Evolutionary conservation across 2,329 filamentous ascomycete species (phyloP), one percentile per base, ranked within the genome.

Genomic region (Sporothrix pseudoabietina): DNA sequence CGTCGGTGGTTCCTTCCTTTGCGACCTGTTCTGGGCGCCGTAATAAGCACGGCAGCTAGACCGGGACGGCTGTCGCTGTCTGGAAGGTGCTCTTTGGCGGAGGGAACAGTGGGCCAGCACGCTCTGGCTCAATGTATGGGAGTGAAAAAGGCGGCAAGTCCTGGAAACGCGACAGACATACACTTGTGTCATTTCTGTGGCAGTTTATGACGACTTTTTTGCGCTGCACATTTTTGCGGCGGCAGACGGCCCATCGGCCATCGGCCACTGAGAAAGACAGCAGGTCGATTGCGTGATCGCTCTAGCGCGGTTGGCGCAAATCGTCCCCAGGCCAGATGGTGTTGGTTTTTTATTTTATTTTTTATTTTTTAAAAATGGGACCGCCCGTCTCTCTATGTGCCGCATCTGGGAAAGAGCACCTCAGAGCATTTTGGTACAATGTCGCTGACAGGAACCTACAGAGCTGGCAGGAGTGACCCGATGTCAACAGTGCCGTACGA

Each of bases 271-370:
- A 75, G 66, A 63, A 68, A 72, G 26, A 32, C 26, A 39, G 55
- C 19, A 16, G 4, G 57, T n/a, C 78, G 79, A 80, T 80, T 78
- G 79, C 79, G 79, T 80, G 79, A 80, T 80, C 78, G 77, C 75
- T 72, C 75, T 80, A 80, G 78, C 77, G 78, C 76, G 55, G 35
- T 69, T 69, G 66, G 65, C 52, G 72, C 68, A 70, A 69, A 71
- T 61, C 44, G 22, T 65, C 41, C 63, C 71, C 57, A 59, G 26
- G 30, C 57, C 71, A 44, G 32, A 65, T 16, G 35, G 35, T 16
- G n/a, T 16, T 32, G 26, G 16, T 59, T 71, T 52, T 71, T n/a
- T n/a, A n/a, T n/a, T n/a, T n/a, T n/a, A n/a, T 57, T 71, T 52
- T 71, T 26, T 26, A 1, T 26, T 69, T 59, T 47, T 70, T 44